A percentile compares a stretch with the other conserved stretches of the same genome.
phyloP scores from a whole-genome alignment of 179 eudicot genomes.

The Actinidia chinensis region DNA sequence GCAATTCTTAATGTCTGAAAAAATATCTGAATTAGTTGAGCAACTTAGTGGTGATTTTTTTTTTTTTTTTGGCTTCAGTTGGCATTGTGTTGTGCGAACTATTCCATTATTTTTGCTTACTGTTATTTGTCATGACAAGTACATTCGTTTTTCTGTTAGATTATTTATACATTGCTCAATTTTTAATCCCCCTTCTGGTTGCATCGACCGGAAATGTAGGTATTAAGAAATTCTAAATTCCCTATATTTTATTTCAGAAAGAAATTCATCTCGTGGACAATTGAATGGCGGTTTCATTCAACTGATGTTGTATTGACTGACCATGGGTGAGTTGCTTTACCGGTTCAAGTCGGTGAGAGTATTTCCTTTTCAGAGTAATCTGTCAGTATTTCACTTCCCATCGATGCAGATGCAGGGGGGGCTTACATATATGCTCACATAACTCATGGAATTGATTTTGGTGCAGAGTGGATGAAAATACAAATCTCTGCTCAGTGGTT shows the following conservation, averaged over 20 bases:
- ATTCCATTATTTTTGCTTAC: too few relatives aligned
- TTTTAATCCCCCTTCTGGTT: too few relatives aligned
- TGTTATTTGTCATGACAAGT: too few relatives aligned
- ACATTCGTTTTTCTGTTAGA: too few relatives aligned
- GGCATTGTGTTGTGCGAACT: too few relatives aligned
- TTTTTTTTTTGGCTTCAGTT: background rate
- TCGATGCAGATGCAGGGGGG: background rate
- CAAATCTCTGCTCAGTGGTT: constrained; percentile 53
- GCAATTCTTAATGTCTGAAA: background rate
- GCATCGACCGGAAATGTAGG: background rate
- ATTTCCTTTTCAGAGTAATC: background rate
- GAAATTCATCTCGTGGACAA: constrained; percentile 74
- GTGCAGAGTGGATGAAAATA: constrained; percentile 63
- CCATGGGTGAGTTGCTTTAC: constrained; percentile 59
- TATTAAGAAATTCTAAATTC: background rate
- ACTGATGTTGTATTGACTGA: constrained; percentile 74
- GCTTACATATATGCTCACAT: background rate
- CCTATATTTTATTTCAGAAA: constrained; percentile 42
- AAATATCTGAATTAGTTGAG: background rate
- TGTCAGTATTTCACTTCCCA: constrained; percentile 8
- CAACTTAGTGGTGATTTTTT: background rate
- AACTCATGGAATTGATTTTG: constrained; percentile 13
- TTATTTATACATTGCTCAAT: background rate
- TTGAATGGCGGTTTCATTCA: constrained; percentile 91
- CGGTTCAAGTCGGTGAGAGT: background rate